phyloP scores from a whole-genome alignment of 305 asterid species.

The Striga hermonthica region DNA sequence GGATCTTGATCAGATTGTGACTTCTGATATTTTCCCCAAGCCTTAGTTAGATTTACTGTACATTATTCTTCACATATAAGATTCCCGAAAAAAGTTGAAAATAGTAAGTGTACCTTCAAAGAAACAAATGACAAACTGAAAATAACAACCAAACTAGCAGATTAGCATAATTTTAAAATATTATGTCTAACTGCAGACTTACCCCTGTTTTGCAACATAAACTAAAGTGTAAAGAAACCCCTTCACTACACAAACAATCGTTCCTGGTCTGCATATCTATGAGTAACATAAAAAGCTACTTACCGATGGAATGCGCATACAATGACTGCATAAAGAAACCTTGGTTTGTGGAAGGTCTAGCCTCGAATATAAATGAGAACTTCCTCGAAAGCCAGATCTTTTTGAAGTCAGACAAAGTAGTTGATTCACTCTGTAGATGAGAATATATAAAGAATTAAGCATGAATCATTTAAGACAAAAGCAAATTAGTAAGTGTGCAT shows the following conservation, averaged over 20 bases:
- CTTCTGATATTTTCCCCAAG: neutral
- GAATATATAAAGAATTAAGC: conserved; percentile 20
- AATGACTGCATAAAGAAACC: conserved; percentile 87
- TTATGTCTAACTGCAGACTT: neutral
- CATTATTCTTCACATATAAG: neutral
- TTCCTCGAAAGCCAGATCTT: conserved; percentile 69
- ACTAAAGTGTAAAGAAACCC: neutral
- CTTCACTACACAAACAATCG: neutral
- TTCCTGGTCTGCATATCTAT: neutral
- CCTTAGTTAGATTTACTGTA: neutral
- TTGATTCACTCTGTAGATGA: conserved; percentile 48
- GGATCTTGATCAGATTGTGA: neutral
- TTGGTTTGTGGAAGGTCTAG: conserved; percentile 71
- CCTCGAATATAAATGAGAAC: conserved; percentile 78
- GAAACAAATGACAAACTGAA: neutral
- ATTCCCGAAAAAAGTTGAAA: neutral
- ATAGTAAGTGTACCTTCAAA: neutral
- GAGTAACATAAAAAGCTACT: conserved; percentile 6
- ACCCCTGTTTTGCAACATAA: neutral
- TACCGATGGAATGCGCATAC: conserved; percentile 68
- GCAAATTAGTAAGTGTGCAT: neutral
- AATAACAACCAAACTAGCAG: neutral
- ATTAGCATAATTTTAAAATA: neutral
- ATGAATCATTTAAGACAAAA: conserved; percentile 7
- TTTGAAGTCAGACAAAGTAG: conserved; percentile 64